phyloP scores from a whole-genome alignment of 2,329 filamentous ascomycete genomes.

The Botrytis elliptica region DNA sequence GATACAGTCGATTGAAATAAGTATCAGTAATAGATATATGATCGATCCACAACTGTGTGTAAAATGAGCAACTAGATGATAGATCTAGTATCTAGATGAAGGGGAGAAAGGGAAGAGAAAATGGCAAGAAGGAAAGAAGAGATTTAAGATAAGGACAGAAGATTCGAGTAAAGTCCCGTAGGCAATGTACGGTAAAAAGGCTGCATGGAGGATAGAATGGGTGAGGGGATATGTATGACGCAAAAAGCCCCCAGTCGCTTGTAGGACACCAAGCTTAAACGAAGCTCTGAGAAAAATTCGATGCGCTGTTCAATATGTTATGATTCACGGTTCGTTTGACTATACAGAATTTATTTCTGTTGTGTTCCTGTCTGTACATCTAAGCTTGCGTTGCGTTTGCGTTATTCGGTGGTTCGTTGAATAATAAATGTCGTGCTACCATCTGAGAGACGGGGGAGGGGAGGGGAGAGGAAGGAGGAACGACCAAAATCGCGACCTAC shows the following conservation, averaged over 20 bases:
- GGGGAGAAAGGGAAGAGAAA: background rate
- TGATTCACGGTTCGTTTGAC: conserved; percentile 1
- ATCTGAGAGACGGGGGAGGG: too few species aligned
- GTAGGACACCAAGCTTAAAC: conserved; percentile 9
- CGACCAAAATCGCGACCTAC: background rate
- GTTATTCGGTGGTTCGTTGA: conserved; percentile 14
- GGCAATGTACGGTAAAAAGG: background rate
- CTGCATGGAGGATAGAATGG: conserved; percentile 6
- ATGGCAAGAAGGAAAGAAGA: background rate
- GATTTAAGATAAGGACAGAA: conserved; percentile 19
- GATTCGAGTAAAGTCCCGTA: background rate
- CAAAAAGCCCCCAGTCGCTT: background rate
- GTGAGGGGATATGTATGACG: conserved; percentile 9
- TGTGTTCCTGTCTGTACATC: conserved; percentile 8
- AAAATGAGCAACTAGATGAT: conserved; percentile 15
- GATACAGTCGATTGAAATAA: background rate
- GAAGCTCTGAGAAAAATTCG: background rate
- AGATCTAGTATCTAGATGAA: conserved; percentile 6
- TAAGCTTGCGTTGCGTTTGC: conserved; percentile 15
- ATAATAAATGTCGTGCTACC: conserved; percentile 10
- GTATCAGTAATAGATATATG: conserved; percentile 3
- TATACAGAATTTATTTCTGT: conserved; percentile 9
- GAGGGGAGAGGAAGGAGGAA: background rate
- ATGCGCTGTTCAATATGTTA: conserved; percentile 13
- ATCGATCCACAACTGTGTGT: conserved; percentile 1